A percentile compares a stretch with the other conserved stretches of the same genome.
Evolutionary conservation across 225 moss, liverwort and hornwort genomes (phyloP).

Genomic region (Polytrichum formosum): DNA sequence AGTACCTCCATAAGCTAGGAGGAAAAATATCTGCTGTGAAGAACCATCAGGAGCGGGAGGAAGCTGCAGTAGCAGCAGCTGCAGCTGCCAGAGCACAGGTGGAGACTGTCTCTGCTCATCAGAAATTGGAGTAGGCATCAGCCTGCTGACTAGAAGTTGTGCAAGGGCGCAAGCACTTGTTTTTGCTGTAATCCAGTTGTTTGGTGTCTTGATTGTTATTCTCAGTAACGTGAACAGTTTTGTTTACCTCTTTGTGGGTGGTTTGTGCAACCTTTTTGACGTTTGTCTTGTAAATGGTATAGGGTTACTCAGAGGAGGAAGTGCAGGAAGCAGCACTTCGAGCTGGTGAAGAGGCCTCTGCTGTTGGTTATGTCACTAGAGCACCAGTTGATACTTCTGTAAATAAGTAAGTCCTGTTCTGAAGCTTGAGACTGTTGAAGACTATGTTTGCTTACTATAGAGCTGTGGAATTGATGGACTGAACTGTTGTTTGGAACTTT

Average conservation of each 20-base stretch:
- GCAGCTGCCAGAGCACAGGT: slow-evolving; percentile 98
- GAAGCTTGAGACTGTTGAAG: too few species aligned
- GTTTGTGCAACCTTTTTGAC: background rate
- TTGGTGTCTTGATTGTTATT: too few species aligned
- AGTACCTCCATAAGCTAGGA: slow-evolving; percentile 92
- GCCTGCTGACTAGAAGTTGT: too few species aligned
- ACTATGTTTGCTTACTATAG: too few species aligned
- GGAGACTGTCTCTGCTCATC: background rate
- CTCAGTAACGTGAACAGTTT: background rate
- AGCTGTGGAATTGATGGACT: too few species aligned
- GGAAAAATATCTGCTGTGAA: slow-evolving; percentile 98
- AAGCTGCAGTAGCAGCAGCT: slow-evolving; percentile 89
- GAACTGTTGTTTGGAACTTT: too few species aligned
- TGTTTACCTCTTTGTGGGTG: background rate
- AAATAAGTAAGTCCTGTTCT: slow-evolving; percentile 65
- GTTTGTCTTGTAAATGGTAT: slow-evolving; percentile 9
- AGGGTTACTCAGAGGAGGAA: slow-evolving; percentile 98
- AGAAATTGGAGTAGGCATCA: too few species aligned
- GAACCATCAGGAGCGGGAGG: slow-evolving; percentile 96
- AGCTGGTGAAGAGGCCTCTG: slow-evolving; percentile 89
- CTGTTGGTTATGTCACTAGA: slow-evolving; percentile 58
- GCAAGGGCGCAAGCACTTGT: too few species aligned
- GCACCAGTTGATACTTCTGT: slow-evolving; percentile 76
- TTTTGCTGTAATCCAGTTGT: too few species aligned
- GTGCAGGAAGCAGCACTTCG: slow-evolving; percentile 77